Evolutionary conservation across 768 basidiomycete species (phyloP), one percentile per base, ranked within the genome.

Genomic region (Agrocybe praecox): DNA sequence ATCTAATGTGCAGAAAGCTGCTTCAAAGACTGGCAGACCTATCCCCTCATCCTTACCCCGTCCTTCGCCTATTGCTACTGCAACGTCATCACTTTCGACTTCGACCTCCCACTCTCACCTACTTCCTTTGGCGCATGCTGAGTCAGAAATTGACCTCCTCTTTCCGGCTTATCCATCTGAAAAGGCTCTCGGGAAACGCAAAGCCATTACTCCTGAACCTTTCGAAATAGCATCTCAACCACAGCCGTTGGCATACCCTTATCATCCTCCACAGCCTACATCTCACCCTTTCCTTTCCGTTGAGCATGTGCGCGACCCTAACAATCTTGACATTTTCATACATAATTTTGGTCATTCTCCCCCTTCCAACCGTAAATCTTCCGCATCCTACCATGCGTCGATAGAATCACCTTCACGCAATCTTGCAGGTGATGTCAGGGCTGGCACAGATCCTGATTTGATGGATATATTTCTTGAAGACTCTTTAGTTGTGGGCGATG

Each of bases 131-230:
- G 12, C 36, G 3, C 6, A 40, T 15, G 14, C 5, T n/a, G 36
- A 40, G n/a, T 6, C 36, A 5, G 36, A 40, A 40, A 40, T 8
- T 9, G 26, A 46, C 3, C 11, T 15, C 23, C 48, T 17, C 34
- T 46, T 11, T 42, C 48, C 45, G 32, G 17, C 26, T 7, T 47
- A 44, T 29, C 72, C 68, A 22, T 73, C 72, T 0, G 72, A 69
- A 22, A 74, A 75, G 47, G 69, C 70, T 9, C 56, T 71, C 8
- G 72, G 72, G 7, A 74, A 75, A 50, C 69, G 69, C 17, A 65
- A 66, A 46, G 72, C 68, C 8, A 32, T 52, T 19, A 63, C 56
- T 32, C 56, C 62, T 2, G 18, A 19, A 32, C 48, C 26, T 10
- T 34, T 12, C 24, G 32, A n/a, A 17, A n/a, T 26, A 18, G 4